A percentile compares a stretch with the other conserved stretches of the same genome.
These are phyloP conservation scores for Chalciporus chontae DNA, from an alignment of 768 basidiomycete genomes.

Conservation along the genomic window DNA sequence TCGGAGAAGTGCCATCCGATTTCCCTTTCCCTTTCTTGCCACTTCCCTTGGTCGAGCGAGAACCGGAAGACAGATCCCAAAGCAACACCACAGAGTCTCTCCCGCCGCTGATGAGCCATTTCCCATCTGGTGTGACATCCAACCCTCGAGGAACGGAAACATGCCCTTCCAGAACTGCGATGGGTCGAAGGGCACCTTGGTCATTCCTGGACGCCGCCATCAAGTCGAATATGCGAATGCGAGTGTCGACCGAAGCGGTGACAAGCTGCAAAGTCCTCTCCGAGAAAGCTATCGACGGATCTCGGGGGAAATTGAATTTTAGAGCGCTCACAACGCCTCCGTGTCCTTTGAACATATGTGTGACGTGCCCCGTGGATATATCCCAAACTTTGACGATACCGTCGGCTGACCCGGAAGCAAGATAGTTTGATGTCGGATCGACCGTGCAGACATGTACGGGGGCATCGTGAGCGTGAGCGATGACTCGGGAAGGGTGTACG, in stretches of 20 bases:
- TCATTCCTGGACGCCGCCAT: slow-evolving; percentile 57
- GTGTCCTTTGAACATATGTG: slow-evolving; percentile 94
- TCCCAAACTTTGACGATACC: slow-evolving; percentile 98
- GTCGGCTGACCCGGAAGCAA: slow-evolving; percentile 95
- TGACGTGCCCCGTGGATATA: slow-evolving; percentile 79
- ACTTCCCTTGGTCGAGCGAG: slow-evolving; percentile 5
- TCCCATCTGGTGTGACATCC: slow-evolving; percentile 80
- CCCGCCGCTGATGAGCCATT: slow-evolving; percentile 88
- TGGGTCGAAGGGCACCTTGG: slow-evolving; percentile 56
- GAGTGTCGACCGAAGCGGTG: slow-evolving; percentile 89
- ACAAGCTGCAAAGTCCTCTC: slow-evolving; percentile 70
- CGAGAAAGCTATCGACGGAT: slow-evolving; percentile 46
- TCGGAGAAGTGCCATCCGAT: slow-evolving; percentile 47
- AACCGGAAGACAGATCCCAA: slow-evolving; percentile 65
- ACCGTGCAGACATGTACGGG: slow-evolving; percentile 86
- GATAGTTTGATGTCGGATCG: slow-evolving; percentile 83
- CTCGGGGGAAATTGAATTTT: slow-evolving; percentile 74
- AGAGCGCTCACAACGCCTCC: slow-evolving; percentile 96
- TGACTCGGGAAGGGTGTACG: slow-evolving; percentile 67
- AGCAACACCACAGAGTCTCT: slow-evolving; percentile 90
- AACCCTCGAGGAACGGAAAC: slow-evolving; percentile 91
- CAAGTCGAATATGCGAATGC: slow-evolving; percentile 90
- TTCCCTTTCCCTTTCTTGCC: slow-evolving; percentile 39
- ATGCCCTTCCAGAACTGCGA: slow-evolving; percentile 90
- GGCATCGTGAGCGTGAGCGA: slow-evolving; percentile 86